Base-by-base conservation (phyloP, 2,329 filamentous ascomycete species). In the Monascus ruber region DNA sequence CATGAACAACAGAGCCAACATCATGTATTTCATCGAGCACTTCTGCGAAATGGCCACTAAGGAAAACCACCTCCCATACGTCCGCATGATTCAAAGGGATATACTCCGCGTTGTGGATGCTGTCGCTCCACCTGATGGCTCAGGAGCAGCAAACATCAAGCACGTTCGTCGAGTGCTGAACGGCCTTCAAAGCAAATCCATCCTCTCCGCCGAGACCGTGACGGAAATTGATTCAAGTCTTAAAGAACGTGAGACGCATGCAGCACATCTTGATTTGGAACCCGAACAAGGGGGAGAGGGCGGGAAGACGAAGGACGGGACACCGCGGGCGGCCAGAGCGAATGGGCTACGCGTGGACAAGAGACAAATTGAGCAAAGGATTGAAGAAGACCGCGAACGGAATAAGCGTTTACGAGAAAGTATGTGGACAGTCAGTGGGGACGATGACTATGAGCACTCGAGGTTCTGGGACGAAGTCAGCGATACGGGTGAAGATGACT, bases 1-100 rank as follows among this genome's bases (percentile, higher is more conserved):
- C 49, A 94, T 98, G 83, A 98, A 98, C 64, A 94, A 82, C 37
- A 76, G 89, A 44, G 93, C 91, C 42, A 98, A 98, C 60, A 96
- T 98, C 61, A 94, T 98, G 83, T 98, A 94, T 65, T 98, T 98
- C 64, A 83, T 98, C 56, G 89, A 96, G 56, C 83, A 89, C 51
- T 85, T 98, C 50, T 84, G 93, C 58, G 89, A 96, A 58, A 73
- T 86, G 65, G 84, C 86, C 24, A 74, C 77, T 46, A 83, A 79
- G 48, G 84, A 86, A 48, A 76, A 79, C 46, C 80, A 91, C 51
- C 66, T 75, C 38, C 81, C 85, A 46, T 98, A 94, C 56, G 79
- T 95, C 26, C 78, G 83, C 37, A 95, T 96, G 86, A 85, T 98
- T 66, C 85, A 94, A 63, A 74, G 88, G 35, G 91, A 98, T 58